Evolutionary conservation across 768 basidiomycete species (phyloP).

Genomic region (Termitomyces sp.): DNA sequence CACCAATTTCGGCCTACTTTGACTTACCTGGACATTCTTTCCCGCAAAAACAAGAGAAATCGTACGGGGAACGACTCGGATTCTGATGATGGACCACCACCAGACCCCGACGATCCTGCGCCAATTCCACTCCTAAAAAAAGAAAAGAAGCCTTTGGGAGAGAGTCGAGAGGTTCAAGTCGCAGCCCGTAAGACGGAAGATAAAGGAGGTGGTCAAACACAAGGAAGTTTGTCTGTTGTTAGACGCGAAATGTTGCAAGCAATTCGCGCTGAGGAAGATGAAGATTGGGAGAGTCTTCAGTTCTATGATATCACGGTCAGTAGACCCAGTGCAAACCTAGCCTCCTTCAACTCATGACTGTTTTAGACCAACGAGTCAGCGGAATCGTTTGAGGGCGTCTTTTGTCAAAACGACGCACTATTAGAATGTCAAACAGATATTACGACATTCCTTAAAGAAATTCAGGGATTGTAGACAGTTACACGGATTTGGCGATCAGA

Average conservation of each 20-base stretch:
- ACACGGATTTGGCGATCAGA: background rate
- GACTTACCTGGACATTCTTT: constrained; percentile 74
- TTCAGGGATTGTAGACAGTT: constrained; percentile 43
- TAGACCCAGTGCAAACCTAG: constrained; percentile 5
- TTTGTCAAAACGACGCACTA: constrained; percentile 50
- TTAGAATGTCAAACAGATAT: constrained; percentile 56
- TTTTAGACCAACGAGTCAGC: constrained; percentile 57
- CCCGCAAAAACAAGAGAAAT: constrained; percentile 55
- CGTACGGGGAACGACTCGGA: constrained; percentile 60
- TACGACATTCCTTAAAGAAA: constrained; percentile 53
- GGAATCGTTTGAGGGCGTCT: constrained; percentile 55
- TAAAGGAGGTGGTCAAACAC: constrained; percentile 42
- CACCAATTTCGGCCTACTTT: constrained; percentile 83
- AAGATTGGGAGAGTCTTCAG: constrained; percentile 66
- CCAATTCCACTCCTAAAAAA: constrained; percentile 47
- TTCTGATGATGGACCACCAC: constrained; percentile 75
- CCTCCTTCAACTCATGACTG: constrained; percentile 5
- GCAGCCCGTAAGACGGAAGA: constrained; percentile 70
- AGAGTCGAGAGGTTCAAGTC: constrained; percentile 75
- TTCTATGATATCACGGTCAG: constrained; percentile 66
- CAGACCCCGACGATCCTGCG: constrained; percentile 70
- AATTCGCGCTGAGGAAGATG: constrained; percentile 77
- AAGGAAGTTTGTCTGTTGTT: constrained; percentile 65
- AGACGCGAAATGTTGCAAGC: constrained; percentile 74
- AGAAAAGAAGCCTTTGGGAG: constrained; percentile 56